Base-by-base conservation (phyloP, 768 basidiomycete species). In the Lepiota subincarnata region DNA sequence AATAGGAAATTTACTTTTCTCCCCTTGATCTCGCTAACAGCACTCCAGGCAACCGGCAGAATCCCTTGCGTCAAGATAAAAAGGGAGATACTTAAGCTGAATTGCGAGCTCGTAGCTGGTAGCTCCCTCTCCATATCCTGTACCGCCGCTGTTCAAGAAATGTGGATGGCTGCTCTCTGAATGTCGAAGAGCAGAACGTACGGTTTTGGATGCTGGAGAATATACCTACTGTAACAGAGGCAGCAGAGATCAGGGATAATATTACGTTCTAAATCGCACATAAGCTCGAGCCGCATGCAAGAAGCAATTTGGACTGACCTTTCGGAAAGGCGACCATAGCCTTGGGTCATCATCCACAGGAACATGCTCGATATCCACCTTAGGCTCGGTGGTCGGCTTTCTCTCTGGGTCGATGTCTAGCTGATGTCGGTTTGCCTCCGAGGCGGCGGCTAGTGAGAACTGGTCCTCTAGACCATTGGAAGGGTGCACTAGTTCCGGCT, bases 31-130 rank as follows among this genome's bases (percentile, higher is more conserved):
- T 92, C 90, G 51, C 84, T 85, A 18, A 86, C 67, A 0, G 81
- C 78, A 51, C 75, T 80, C 89, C 89, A 90, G 3, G 85, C 39
- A 8, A 88, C 59, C 0, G 89, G 90, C 48, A 83, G 66, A 11
- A 70, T 65, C 2, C 90, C 89, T 65, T 92, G 90, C 6, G 88
- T 62, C 3, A 84, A 68, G 50, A 89, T 86, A 66, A 88, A 92
- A 14, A 85, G 58, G 0, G 87, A 83, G 13, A 91, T 70, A 53
- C 79, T 80, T 66, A 82, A 72, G 57, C 87, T 84, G 54, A 92
- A 83, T 57, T 87, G 76, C 8, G 74, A 66, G 46, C 74, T 70
- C 0, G 80, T 80, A 1, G 89, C 83, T 41, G 78, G 76, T 36
- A 92, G 71, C 22, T 86, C 74, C 1, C 58, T 58, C 57, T 84